A percentile compares a stretch with the other conserved stretches of the same genome.
phyloP scores from a whole-genome alignment of 192 early-diverging fungal genomes.

The Spinellus fusiger region DNA sequence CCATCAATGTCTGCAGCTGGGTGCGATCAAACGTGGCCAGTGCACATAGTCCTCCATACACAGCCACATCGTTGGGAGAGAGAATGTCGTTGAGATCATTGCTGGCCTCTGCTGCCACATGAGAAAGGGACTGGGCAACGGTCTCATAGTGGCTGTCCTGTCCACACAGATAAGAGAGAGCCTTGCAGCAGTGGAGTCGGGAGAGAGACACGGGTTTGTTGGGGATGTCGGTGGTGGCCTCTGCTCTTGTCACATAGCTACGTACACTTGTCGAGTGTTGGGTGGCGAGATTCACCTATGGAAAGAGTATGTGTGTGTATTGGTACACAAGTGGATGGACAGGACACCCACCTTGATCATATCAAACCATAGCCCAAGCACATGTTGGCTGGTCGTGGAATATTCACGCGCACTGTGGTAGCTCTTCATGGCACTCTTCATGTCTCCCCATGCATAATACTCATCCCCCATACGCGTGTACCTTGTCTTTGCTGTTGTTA shows the following conservation, averaged over 20 bases:
- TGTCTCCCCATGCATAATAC: constrained; percentile 64
- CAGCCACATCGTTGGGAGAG: constrained; percentile 75
- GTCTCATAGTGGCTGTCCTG: constrained; percentile 52
- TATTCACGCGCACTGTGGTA: constrained; percentile 75
- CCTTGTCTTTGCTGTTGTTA: neutral
- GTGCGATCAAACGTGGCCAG: constrained; percentile 68
- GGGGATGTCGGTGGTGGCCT: constrained; percentile 53
- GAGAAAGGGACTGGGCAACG: constrained; percentile 59
- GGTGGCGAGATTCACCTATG: constrained; percentile 58
- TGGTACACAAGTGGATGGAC: neutral
- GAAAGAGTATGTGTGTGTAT: too few species aligned
- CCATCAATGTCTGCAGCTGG: constrained; percentile 63
- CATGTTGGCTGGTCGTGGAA: constrained; percentile 65
- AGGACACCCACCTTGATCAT: constrained; percentile 58
- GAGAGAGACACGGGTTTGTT: constrained; percentile 53
- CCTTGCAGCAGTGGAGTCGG: constrained; percentile 60
- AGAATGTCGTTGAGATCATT: constrained; percentile 41
- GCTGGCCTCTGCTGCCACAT: constrained; percentile 47
- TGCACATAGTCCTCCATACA: constrained; percentile 74
- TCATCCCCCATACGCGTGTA: constrained; percentile 57
- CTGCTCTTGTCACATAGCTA: constrained; percentile 67
- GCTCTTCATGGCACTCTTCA: constrained; percentile 56
- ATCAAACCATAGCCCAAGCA: constrained; percentile 77
- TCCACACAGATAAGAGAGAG: constrained; percentile 53
- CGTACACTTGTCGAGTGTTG: constrained; percentile 65